phyloP scores from a whole-genome alignment of 2,329 filamentous ascomycete species.

The Ascochyta pisi region DNA sequence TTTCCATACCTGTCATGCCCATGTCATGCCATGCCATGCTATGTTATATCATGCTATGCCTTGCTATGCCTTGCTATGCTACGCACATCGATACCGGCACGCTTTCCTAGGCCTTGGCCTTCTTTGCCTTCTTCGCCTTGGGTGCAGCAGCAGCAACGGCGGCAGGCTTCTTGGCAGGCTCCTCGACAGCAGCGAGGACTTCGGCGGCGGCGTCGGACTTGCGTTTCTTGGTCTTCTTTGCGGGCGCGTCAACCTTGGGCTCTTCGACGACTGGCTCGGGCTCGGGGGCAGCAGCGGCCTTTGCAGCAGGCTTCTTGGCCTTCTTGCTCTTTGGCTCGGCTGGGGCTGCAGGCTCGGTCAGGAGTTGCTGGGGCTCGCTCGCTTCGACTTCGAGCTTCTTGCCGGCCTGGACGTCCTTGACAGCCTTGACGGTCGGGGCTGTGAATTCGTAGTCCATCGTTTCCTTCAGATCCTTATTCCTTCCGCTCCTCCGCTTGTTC shows the following conservation, averaged over 20 bases:
- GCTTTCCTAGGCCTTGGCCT: slow-evolving; percentile 13
- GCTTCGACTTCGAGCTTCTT: slow-evolving; percentile 30
- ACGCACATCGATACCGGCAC: not conserved
- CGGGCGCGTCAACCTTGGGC: slow-evolving; percentile 11
- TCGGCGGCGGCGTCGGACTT: slow-evolving; percentile 29
- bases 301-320: slow-evolving; percentile 35
- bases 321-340: slow-evolving; percentile 33
- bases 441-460: slow-evolving; percentile 86
- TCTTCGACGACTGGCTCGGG: slow-evolving; percentile 31
- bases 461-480: slow-evolving; percentile 76
- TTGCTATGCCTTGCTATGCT: not conserved
- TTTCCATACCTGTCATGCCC: no score
- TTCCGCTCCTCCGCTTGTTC: slow-evolving; percentile 70
- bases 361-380: slow-evolving; percentile 35
- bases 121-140: slow-evolving; percentile 35
- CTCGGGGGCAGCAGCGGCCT: slow-evolving; percentile 26
- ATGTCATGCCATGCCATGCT: not conserved
- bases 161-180: slow-evolving; percentile 27
- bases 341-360: slow-evolving; percentile 23
- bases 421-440: slow-evolving; percentile 72
- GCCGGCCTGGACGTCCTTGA: slow-evolving; percentile 50
- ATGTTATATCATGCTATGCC: not conserved
- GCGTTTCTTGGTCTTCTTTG: slow-evolving; percentile 31
- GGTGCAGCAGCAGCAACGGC: slow-evolving; percentile 17
- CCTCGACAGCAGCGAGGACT: slow-evolving; percentile 20